Base-by-base conservation (phyloP, 2,329 filamentous ascomycete species). In the Aspergillus thermomutatus region DNA sequence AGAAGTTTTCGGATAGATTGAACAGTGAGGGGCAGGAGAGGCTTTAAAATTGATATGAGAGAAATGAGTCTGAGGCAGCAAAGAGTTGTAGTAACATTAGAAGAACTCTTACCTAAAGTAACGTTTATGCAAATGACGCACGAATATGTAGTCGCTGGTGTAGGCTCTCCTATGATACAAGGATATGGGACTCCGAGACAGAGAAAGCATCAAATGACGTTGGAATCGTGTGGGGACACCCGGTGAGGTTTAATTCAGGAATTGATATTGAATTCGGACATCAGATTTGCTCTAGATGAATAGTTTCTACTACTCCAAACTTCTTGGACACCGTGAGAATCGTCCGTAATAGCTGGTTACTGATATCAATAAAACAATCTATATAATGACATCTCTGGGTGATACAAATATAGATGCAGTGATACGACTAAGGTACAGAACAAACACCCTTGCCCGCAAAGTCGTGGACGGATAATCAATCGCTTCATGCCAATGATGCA, bases 151-250 rank as follows among this genome's bases (percentile, higher is more conserved):
- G 7, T 17, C 14, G 31, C 14, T 37, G 31, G 31, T 37, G 14
- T 37, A 17, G 31, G 31, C 14, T 37, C 31, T 37, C 14, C n/a
- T n/a, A n/a, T n/a, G n/a, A n/a, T n/a, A n/a, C n/a, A n/a, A n/a
- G n/a, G n/a, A n/a, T n/a, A n/a, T n/a, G n/a, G n/a, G n/a, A n/a
- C n/a, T n/a, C n/a, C n/a, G n/a, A n/a, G n/a, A n/a, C 21, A 14
- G 19, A 14, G n/a, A 14, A 17, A 46, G 11, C 43, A 46, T 46
- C 23, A 23, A 46, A 26, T 46, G 43, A 46, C 19, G 43, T 25
- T 46, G 43, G 43, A 17, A 46, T 11, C 21, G 55, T 61, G 17
- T 64, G 54, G 25, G 64, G 60, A 58, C 64, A 63, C 8, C 53
- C 54, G 17, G 40, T 57, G 19, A 64, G 60, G 19, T 49, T 41